Base-by-base conservation (phyloP, 495 filamentous ascomycete species). In the Trichoderma virens region DNA sequence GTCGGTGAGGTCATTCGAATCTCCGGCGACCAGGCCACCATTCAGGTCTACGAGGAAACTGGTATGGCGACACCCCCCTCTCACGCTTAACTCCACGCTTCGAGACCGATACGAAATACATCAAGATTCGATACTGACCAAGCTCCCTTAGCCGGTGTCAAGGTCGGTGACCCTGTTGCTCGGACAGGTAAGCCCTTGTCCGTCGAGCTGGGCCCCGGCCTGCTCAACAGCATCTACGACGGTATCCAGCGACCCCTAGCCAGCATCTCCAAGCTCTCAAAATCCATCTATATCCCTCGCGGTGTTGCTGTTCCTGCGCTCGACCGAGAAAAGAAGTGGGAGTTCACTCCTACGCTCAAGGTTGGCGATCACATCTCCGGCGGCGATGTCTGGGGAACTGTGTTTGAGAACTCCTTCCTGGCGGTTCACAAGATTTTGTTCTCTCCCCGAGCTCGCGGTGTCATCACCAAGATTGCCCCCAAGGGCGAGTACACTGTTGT, bases 201-300 rank as follows among this genome's bases (percentile, higher is more conserved):
- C 59, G 94, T 99, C 73, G 95, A 99, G 77, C 87, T 98, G 62
- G 94, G 94, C 31, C 94, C 94, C 67, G 94, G 95, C 70, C 78
- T 99, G 78, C 91, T 98, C 86, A 93, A 98, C 80, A 98, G 95
- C 62, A 98, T 98, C 74, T 98, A 98, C 80, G 95, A 99, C 73
- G 94, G 94, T 73, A 98, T 99, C 70, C 94, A 99, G 75, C 90
- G 94, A 66, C 94, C 94, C 64, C 86, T 99, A 68, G 88, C 86
- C 72, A 85, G 84, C 64, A 99, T 99, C 71, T 82, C 88, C 64
- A 80, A 87, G 59, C 75, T 86, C 60, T 86, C 90, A 16, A 78
- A 90, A 66, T 88, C 90, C 73, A 98, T 98, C 74, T 98, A 98
- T 71, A 99, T 99, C 67, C 94, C 94, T 66, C 90, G 95, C 69